phyloP scores from a whole-genome alignment of 169 alveolate genomes.

The Plasmodium gaboni region DNA sequence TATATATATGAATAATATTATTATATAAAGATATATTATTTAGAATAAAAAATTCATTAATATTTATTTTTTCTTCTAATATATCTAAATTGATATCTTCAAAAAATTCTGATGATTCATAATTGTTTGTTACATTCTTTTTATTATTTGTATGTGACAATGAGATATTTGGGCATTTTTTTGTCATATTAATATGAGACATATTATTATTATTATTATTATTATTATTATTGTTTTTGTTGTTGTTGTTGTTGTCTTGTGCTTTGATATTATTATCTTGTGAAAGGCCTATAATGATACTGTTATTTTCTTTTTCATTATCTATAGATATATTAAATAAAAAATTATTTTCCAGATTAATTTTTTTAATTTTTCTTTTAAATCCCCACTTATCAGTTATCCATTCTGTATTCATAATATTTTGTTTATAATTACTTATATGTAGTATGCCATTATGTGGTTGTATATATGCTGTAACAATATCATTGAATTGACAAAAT shows the following conservation, averaged over 20 bases:
- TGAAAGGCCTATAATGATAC: background rate
- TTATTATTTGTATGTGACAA: background rate
- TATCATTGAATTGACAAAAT: conserved; percentile 10
- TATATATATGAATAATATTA: conserved; percentile 46
- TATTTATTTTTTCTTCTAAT: conserved; percentile 22
- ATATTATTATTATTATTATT: background rate
- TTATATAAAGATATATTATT: conserved; percentile 36
- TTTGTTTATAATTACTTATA: background rate
- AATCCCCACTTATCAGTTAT: background rate
- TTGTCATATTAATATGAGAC: background rate
- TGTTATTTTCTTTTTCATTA: conserved; percentile 18
- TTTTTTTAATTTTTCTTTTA: conserved; percentile 11
- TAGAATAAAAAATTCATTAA: conserved; percentile 41
- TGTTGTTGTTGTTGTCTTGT: background rate
- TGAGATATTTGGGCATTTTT: no score
- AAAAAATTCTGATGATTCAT: conserved; percentile 1
- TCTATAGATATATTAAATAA: conserved; percentile 41
- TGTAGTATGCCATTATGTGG: conserved; percentile 36
- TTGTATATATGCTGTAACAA: conserved; percentile 38
- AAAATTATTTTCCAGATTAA: conserved; percentile 34
- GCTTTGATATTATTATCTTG: background rate
- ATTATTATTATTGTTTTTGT: background rate
- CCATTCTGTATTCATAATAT: background rate
- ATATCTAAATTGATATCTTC: conserved; percentile 44
- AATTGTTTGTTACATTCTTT: background rate